Evolutionary conservation across 2,329 filamentous ascomycete species (phyloP), one percentile per base, ranked within the genome.

Genomic region (Aquanectria penicillioides): DNA sequence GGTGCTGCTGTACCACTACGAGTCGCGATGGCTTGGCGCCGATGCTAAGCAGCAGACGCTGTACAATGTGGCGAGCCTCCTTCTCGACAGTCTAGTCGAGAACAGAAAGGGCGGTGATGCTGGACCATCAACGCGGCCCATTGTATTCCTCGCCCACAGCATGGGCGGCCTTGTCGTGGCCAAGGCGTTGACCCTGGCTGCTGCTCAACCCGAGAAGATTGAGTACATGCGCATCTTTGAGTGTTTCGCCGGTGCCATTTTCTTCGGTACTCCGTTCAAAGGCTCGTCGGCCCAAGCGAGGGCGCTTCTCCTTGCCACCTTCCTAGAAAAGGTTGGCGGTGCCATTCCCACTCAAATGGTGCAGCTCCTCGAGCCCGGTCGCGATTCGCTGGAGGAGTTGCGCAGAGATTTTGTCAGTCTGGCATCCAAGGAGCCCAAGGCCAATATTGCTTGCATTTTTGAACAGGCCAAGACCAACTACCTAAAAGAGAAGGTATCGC

Each of bases 391-490:
- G 15, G 36, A 49, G n/a, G 52, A 56, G 52, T 15, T 56, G 17
- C 46, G 37, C 6, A 37, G 44, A 8, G 52, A 56, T 37, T 56
- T 56, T 34, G 33, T 48, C 36, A 56, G 49, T 22, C 17, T 56
- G 44, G 36, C 52, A 6, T 56, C 40, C 20, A 56, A 56, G 17
- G 46, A 56, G 36, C 52, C 52, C 22, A 56, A 25, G 6, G 29
- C 52, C 10, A 56, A 37, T 4, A 34, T 56, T 22, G 52, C 46
- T 20, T 56, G 52, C 17, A 10, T 56, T 8, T 56, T 43, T 7
- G 52, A 56, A n/a, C 44, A 49, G 28, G 52, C 44, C 28, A 56
- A 56, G 36, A 56, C 52, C 22, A 56, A 56, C 22, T 56, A 56
- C 9, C 29, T 56, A 6, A 47, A 56, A 28, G 52, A 56, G 20